These are phyloP conservation scores for Metarhizium rileyi DNA, from an alignment of 2,329 filamentous ascomycete genomes.

Conservation along the genomic window DNA sequence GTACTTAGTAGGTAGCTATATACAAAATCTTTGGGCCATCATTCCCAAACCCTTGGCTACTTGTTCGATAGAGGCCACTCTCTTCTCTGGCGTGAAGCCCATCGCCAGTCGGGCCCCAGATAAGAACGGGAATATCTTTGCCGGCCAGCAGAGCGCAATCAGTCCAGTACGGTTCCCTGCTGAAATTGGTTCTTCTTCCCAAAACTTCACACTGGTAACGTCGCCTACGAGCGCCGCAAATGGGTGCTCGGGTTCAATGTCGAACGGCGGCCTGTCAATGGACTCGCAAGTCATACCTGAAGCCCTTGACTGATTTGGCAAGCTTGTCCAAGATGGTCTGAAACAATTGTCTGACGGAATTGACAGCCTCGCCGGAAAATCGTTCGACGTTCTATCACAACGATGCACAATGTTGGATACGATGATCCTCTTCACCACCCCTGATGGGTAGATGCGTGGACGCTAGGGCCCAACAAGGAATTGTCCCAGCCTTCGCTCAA, in stretches of 20 bases:
- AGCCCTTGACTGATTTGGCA: constrained; percentile 21
- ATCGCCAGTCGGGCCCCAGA: constrained; percentile 37
- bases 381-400: constrained; percentile 39
- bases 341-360: constrained; percentile 28
- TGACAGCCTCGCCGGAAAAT: constrained; percentile 31
- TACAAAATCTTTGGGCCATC: constrained; percentile 21
- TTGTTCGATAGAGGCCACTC: constrained; percentile 28
- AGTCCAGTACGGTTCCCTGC: constrained; percentile 34
- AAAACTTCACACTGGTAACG: constrained; percentile 17
- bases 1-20: too few relatives aligned
- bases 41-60: constrained; percentile 19
- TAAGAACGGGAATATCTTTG: constrained; percentile 33
- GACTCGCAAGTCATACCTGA: constrained; percentile 30
- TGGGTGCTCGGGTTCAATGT: constrained; percentile 29
- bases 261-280: constrained; percentile 32
- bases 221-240: constrained; percentile 25
- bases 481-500: constrained; percentile 22
- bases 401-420: constrained; percentile 38
- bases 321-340: constrained; percentile 25
- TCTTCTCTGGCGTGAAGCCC: constrained; percentile 41
- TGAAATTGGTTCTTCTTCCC: constrained; percentile 16
- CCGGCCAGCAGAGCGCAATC: constrained; percentile 38
- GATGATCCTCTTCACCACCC: constrained; percentile 43
- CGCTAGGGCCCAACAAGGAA: constrained; percentile 24
- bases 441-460: constrained; percentile 39